These are phyloP conservation scores for Xeromyces bisporus DNA, from an alignment of 495 filamentous ascomycete species.

Conservation along the genomic window DNA sequence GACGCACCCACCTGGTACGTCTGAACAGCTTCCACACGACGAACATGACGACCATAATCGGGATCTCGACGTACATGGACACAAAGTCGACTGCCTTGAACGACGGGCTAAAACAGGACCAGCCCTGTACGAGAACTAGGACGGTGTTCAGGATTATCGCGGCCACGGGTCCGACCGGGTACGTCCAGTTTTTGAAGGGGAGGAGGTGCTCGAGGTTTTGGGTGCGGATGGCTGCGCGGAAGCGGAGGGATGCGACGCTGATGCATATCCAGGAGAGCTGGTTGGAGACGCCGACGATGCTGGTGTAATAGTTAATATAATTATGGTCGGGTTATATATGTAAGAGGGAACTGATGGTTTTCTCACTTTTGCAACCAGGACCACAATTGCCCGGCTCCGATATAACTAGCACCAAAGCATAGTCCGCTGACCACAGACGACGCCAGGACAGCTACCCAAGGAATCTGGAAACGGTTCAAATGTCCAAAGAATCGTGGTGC, in stretches of 20 bases:
- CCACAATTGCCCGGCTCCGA: conserved; percentile 42
- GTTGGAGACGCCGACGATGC: conserved; percentile 44
- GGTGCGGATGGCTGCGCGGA: conserved; percentile 33
- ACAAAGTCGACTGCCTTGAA: conserved; percentile 36
- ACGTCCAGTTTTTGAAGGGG: conserved; percentile 45
- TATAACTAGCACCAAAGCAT: conserved; percentile 44
- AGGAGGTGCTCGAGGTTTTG: conserved; percentile 41
- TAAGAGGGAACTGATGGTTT: no score
- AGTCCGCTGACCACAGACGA: conserved; percentile 38
- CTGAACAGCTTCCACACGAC: conserved; percentile 33
- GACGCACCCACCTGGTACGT: conserved; percentile 22
- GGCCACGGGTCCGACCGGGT: conserved; percentile 38
- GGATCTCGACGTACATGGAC: conserved; percentile 33
- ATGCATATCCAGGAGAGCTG: conserved; percentile 46
- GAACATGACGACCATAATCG: conserved; percentile 34
- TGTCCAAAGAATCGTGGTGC: conserved; percentile 30
- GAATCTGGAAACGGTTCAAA: conserved; percentile 38
- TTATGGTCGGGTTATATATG: no score
- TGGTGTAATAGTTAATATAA: no score
- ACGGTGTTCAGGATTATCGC: conserved; percentile 34
- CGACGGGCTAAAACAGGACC: conserved; percentile 37
- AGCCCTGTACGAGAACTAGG: conserved; percentile 43
- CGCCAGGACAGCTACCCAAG: conserved; percentile 40
- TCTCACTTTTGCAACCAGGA: conserved; percentile 37
- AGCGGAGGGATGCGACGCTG: conserved; percentile 39